These are phyloP conservation scores for Agaricus sinodeliciosus DNA, from an alignment of 768 basidiomycete species.

Conservation along the genomic window DNA sequence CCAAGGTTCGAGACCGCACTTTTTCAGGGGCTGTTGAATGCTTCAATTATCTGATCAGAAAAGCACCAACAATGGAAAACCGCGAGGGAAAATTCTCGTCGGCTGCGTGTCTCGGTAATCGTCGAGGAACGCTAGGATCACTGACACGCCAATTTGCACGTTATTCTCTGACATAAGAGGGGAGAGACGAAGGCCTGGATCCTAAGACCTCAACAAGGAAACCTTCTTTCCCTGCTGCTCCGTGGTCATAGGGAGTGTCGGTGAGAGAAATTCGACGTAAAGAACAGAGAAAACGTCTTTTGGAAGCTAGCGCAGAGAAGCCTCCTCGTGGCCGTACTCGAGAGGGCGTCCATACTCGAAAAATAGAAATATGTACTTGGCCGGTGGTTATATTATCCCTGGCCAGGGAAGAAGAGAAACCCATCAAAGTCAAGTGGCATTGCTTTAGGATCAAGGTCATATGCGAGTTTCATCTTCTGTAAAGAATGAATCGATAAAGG, in stretches of 20 bases:
- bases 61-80: neutral
- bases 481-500: neutral
- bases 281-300: conserved; percentile 4
- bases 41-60: conserved; percentile 3
- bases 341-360: neutral
- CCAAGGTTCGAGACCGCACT: neutral
- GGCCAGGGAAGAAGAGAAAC: neutral
- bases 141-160: neutral
- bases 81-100: neutral
- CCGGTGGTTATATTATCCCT: neutral
- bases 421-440: neutral
- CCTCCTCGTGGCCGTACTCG: neutral
- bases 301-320: conserved; percentile 8
- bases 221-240: conserved; percentile 7
- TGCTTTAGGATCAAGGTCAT: neutral
- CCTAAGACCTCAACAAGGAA: conserved; percentile 1
- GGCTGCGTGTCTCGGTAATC: neutral
- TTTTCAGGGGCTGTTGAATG: neutral
- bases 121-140: neutral
- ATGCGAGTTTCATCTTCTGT: neutral
- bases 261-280: conserved; percentile 11
- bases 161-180: conserved; percentile 7
- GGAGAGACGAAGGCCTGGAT: neutral
- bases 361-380: neutral
- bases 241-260: conserved; percentile 9